Evolutionary conservation across 257 asterid species (phyloP), one percentile per base, ranked within the genome.

Genomic region (Solanum appendiculatum): DNA sequence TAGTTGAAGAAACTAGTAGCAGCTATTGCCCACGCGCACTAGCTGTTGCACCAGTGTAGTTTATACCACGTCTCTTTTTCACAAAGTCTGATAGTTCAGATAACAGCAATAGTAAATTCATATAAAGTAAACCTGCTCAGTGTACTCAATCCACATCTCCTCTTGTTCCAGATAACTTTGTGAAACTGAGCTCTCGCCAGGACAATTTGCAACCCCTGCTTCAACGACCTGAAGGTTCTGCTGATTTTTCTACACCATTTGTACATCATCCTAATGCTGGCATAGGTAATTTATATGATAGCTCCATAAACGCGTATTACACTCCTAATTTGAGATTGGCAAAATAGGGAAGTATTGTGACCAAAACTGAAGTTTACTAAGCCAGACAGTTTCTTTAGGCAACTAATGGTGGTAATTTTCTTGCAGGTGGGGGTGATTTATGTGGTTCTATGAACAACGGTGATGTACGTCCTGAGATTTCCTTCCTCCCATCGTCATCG

Each of bases 41-140:
- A 87, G 90, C 40, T 80, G 81, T 78, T 18, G 69, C 31, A 58
- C 91, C 75, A 54, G 83, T 78, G 64, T 86, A 34, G 74, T 64
- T 91, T 64, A 88, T 90, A 29, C 93, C 92, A 18, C 93, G 91
- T 27, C 91, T 87, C 36, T 89, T 89, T 84, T 90, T 86, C 60
- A 44, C 40, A 4, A 84, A 20, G 14, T 27, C 72, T 3, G 78
- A 68, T 29, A 36, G 78, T 11, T 85, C 91, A 18, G 86, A 81
- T 60, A 83, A 86, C 29, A 86, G 13, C 64, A 88, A 16, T 42
- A 54, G n/a, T 51, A 15, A 51, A 51, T 42, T 70, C 86, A 78
- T 84, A 88, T 68, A 73, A 85, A 44, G 80, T 27, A 29, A 33
- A 85, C 58, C 89, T 64, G 86, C 85, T 89, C 88, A n/a, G 39